Conservation (phyloP, 768 basidiomycete species). For the Boletales sp. region DNA sequence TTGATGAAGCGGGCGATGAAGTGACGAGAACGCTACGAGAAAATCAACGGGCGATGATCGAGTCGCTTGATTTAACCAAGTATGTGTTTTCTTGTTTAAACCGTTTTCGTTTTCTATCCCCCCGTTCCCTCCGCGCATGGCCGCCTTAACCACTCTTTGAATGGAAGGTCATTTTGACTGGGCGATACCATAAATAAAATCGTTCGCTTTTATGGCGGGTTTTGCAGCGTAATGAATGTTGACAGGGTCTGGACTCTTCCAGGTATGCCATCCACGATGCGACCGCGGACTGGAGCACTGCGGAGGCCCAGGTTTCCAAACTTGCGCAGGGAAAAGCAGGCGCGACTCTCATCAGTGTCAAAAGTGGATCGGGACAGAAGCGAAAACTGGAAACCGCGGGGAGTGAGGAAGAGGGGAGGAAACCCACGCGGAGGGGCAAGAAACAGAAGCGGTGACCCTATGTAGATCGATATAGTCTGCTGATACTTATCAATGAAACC, state of each 20-base stretch:
- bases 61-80: slow-evolving; percentile 84
- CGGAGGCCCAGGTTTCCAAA: slow-evolving; percentile 67
- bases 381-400: slow-evolving; percentile 46
- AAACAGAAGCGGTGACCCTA: slow-evolving; percentile 33
- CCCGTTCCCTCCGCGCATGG: not conserved
- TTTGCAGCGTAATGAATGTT: not conserved
- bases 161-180: not conserved
- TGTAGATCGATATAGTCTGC: not conserved
- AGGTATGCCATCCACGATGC: slow-evolving; percentile 76
- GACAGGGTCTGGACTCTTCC: slow-evolving; percentile 1
- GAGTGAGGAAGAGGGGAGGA: slow-evolving; percentile 40
- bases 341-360: slow-evolving; percentile 77
- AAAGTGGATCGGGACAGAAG: slow-evolving; percentile 49
- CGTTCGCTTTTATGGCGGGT: not conserved
- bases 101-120: not conserved
- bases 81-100: slow-evolving; percentile 41
- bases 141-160: slow-evolving; percentile 6
- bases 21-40: slow-evolving; percentile 52
- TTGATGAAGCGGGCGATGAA: slow-evolving; percentile 73
- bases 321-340: slow-evolving; percentile 43
- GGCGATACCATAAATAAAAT: not conserved
- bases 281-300: slow-evolving; percentile 68
- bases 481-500: not conserved
- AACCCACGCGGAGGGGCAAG: slow-evolving; percentile 45
- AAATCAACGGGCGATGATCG: slow-evolving; percentile 84